Base-by-base conservation (phyloP, 2,329 filamentous ascomycete species). In the Paradendryphiella salina region DNA sequence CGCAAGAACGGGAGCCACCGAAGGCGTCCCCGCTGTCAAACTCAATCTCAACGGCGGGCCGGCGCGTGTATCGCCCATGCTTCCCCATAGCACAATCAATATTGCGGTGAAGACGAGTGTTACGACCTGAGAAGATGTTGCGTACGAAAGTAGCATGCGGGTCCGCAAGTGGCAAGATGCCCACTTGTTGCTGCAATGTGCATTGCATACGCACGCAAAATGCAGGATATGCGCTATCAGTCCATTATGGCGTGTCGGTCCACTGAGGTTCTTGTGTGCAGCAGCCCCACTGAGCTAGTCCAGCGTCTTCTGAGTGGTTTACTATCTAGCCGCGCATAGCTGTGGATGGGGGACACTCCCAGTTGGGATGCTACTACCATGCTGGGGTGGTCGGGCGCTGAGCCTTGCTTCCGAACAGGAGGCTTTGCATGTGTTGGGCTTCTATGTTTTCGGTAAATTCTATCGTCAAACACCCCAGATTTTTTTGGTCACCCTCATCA, bases 11-110 rank as follows among this genome's bases (percentile, higher is more conserved):
- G 44, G 35, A 39, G 35, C 31, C 35, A 39, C 35, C 44, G 44
- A 17, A 15, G 13, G 21, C 15, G 36, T 31, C 45, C 37, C 45
- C 45, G 45, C 45, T 47, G 45, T 47, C 45, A 41, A 47, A 34
- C 31, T 17, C 15, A 29, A 15, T 47, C 20, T 28, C 15, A 11
- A 14, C 23, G 20, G 20, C 36, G 45, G 36, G 20, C 20, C 45
- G 45, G 21, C 15, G 15, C 37, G 37, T 14, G 14, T 15, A 29
- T 21, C 28, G 21, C 14, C 26, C 26, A n/a, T 33, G 15, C n/a
- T 33, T 15, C 9, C 17, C 23, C 6, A 6, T 26, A 26, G 23
- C 23, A 26, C 23, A 2, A 10, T 26, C 23, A 2, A 10, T 26
- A 9, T 26, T 26, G 23, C 23, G 23, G 23, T 26, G 23, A 26